Percentiles rank a stretch among this genome's conserved stretches.
Evolutionary conservation across 441 rosid species (phyloP).

Genomic region (Jatropha podagrica): DNA sequence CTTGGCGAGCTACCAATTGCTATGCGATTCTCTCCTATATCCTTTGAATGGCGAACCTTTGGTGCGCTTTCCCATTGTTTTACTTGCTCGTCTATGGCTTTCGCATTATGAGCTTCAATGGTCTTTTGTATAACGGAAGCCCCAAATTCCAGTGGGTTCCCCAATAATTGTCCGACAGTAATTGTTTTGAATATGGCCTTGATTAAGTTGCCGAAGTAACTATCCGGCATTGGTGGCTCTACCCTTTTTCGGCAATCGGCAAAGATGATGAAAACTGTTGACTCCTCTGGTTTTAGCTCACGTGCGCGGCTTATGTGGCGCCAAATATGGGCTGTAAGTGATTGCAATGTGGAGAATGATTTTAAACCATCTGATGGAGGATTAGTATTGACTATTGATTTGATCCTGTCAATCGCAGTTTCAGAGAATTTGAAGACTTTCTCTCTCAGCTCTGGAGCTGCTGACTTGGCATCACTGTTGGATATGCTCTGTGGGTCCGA

Average conservation of each 20-base stretch:
- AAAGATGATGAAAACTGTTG: slow-evolving; percentile 78
- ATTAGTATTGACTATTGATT: slow-evolving; percentile 53
- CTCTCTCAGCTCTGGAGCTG: slow-evolving; percentile 44
- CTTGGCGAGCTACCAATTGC: slow-evolving; percentile 98
- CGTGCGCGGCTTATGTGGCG: slow-evolving; percentile 84
- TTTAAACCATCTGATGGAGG: slow-evolving; percentile 50
- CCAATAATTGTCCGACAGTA: slow-evolving; percentile 56
- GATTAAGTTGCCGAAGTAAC: slow-evolving; percentile 81
- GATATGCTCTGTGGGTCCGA: slow-evolving; percentile 40
- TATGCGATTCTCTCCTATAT: slow-evolving; percentile 82
- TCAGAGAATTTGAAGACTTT: slow-evolving; percentile 75
- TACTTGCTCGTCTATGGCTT: slow-evolving; percentile 66
- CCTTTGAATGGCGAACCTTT: slow-evolving; percentile 74
- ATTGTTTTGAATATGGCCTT: slow-evolving; percentile 87
- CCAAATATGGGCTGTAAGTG: slow-evolving; percentile 78
- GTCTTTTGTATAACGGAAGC: slow-evolving; percentile 72
- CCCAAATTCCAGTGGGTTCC: slow-evolving; percentile 66
- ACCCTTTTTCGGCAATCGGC: slow-evolving; percentile 86
- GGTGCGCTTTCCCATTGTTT: slow-evolving; percentile 76
- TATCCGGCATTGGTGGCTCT: slow-evolving; percentile 75
- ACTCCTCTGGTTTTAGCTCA: slow-evolving; percentile 66
- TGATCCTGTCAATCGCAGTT: slow-evolving; percentile 56
- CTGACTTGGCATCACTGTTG: slow-evolving; percentile 27
- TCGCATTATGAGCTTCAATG: slow-evolving; percentile 59
- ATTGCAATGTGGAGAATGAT: slow-evolving; percentile 89